Evolutionary conservation across 1,284 basidiomycete species (phyloP).

Genomic region (Apiotrichum akiyoshidainum): DNA sequence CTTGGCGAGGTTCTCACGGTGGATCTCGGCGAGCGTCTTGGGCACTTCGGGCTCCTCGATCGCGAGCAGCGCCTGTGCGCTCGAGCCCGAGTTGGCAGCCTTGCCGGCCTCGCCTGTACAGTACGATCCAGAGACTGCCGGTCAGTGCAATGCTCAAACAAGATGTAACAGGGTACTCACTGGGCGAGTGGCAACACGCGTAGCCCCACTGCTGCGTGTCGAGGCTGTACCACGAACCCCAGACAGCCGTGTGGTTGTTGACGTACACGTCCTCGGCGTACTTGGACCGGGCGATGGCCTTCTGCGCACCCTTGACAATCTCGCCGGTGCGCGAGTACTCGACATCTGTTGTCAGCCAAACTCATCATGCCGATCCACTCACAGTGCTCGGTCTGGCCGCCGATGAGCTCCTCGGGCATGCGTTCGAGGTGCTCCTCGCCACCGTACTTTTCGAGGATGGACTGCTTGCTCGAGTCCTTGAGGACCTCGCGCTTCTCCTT

Average conservation of each 20-base stretch:
- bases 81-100: constrained; percentile 68
- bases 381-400: constrained; percentile 91
- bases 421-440: constrained; percentile 85
- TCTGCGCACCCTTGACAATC: constrained; percentile 86
- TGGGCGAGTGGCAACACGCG: constrained; percentile 82
- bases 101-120: constrained; percentile 89
- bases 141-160: neutral
- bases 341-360: constrained; percentile 57
- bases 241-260: constrained; percentile 90
- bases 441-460: constrained; percentile 86
- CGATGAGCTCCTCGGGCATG: constrained; percentile 75
- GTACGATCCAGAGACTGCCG: constrained; percentile 73
- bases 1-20: constrained; percentile 38
- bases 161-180: constrained; percentile 9
- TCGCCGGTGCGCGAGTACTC: constrained; percentile 93
- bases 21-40: constrained; percentile 48
- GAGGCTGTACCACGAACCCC: constrained; percentile 91
- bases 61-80: constrained; percentile 63
- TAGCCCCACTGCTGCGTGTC: constrained; percentile 80
- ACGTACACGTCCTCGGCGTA: constrained; percentile 93
- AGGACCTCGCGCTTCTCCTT: constrained; percentile 86
- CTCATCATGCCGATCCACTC: constrained; percentile 20
- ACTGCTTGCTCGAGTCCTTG: constrained; percentile 79
- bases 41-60: constrained; percentile 20
- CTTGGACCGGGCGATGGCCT: constrained; percentile 77